Evolutionary conservation across 2,329 filamentous ascomycete genomes (phyloP).

Genomic region (Pestalotiopsis sp.): DNA sequence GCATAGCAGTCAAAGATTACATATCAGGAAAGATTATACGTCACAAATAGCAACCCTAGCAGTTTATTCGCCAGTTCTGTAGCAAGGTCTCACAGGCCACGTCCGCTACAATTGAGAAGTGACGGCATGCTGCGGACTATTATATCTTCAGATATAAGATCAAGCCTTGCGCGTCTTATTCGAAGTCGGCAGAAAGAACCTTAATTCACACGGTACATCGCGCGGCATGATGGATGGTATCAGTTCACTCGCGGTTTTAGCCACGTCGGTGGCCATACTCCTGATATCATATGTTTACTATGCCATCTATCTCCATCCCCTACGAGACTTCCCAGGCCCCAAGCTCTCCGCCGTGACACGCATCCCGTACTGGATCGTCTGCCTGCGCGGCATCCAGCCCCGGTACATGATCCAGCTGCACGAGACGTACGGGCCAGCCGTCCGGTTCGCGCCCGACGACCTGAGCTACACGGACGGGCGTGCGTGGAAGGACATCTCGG

Average conservation of each 20-base stretch:
- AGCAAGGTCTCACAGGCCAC: too few relatives aligned
- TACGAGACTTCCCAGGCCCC: constrained; percentile 27
- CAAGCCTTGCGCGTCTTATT: too few relatives aligned
- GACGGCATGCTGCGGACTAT: too few relatives aligned
- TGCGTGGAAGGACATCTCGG: constrained; percentile 17
- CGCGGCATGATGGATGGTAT: not conserved
- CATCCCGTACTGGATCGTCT: constrained; percentile 23
- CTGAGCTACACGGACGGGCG: constrained; percentile 20
- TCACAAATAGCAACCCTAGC: too few relatives aligned
- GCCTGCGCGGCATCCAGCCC: constrained; percentile 21
- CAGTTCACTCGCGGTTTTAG: not conserved
- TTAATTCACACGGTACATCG: not conserved
- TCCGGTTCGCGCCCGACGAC: constrained; percentile 23
- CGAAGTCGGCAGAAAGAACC: too few relatives aligned
- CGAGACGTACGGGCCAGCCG: constrained; percentile 19
- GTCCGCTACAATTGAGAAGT: too few relatives aligned
- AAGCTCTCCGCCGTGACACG: constrained; percentile 20
- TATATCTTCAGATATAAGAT: too few relatives aligned
- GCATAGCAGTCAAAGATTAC: too few relatives aligned
- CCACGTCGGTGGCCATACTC: not conserved
- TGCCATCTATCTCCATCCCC: constrained; percentile 27
- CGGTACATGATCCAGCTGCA: constrained; percentile 19
- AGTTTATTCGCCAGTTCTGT: too few relatives aligned
- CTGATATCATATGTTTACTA: constrained; percentile 10
- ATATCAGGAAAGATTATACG: too few relatives aligned